Evolutionary conservation across 1,284 basidiomycete species (phyloP).

Genomic region (Meira nashicola): DNA sequence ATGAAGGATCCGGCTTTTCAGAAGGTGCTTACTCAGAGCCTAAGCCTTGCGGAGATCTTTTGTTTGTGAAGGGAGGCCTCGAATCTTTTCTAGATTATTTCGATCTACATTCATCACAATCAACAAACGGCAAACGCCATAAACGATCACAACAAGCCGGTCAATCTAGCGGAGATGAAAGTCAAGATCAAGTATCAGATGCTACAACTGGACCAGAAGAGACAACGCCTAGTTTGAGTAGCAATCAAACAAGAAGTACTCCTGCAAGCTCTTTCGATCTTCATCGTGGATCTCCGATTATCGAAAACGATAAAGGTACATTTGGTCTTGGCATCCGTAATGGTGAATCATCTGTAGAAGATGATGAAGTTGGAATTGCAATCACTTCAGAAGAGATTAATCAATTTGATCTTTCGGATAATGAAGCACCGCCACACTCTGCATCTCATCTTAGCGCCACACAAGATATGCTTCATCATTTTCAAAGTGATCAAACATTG

Average conservation of each 20-base stretch:
- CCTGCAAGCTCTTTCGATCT: conserved; percentile 40
- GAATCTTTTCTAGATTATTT: conserved; percentile 36
- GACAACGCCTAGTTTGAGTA: conserved; percentile 32
- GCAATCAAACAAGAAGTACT: conserved; percentile 26
- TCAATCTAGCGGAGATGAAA: not conserved
- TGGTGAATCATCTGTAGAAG: not conserved
- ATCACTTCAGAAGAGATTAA: no score
- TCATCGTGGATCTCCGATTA: not conserved
- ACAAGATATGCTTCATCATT: conserved; percentile 29
- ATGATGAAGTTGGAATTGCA: not conserved
- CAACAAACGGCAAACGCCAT: not conserved
- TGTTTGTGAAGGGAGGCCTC: conserved; percentile 36
- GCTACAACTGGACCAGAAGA: conserved; percentile 23
- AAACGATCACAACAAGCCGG: not conserved
- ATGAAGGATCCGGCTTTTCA: not conserved
- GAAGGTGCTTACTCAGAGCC: conserved; percentile 29
- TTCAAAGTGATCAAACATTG: conserved; percentile 37
- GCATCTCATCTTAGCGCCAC: not conserved
- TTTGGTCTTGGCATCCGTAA: not conserved
- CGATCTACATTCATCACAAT: conserved; percentile 14
- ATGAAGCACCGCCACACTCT: not conserved
- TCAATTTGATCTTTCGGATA: no score
- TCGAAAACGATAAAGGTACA: not conserved
- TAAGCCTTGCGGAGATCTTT: conserved; percentile 54
- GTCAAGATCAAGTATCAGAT: not conserved